Evolutionary conservation across 169 alveolate genomes (phyloP).

Genomic region (Cryptosporidium canis): DNA sequence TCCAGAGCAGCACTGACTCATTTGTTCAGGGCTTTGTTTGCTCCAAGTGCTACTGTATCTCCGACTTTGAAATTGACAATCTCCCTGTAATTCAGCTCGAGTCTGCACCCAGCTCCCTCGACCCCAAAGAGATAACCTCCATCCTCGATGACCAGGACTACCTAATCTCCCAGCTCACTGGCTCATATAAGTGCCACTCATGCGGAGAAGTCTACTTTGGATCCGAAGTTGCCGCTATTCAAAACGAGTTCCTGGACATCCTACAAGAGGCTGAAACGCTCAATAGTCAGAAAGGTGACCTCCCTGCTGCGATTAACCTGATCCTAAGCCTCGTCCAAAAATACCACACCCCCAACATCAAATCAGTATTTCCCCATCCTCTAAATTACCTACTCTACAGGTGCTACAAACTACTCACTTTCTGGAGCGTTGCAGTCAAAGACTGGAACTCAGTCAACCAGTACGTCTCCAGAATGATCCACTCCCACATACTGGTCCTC

Average conservation of each 20-base stretch:
- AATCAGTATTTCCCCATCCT: constrained; percentile 2
- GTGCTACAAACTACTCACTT: constrained; percentile 51
- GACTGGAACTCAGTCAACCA: constrained; percentile 26
- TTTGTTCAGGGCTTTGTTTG: constrained; percentile 38
- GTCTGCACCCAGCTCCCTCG: neutral
- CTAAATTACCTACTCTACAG: constrained; percentile 25
- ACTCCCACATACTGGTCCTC: neutral
- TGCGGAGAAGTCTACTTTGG: constrained; percentile 34
- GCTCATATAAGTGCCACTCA: neutral
- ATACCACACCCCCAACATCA: neutral
- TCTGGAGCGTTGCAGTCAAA: constrained; percentile 26
- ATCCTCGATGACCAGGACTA: constrained; percentile 36
- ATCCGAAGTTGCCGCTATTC: constrained; percentile 14
- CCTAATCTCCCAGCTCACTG: constrained; percentile 45
- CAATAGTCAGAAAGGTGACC: constrained; percentile 20
- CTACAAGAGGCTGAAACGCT: constrained; percentile 7
- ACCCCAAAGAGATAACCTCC: neutral
- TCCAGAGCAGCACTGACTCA: neutral
- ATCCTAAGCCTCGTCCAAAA: neutral
- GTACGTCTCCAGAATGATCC: constrained; percentile 32
- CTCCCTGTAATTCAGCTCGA: neutral
- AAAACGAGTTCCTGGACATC: constrained; percentile 9
- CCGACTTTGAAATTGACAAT: neutral
- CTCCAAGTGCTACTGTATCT: constrained; percentile 7
- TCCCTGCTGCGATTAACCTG: neutral